Percentiles rank a stretch among this genome's conserved stretches.
Evolutionary conservation across 2,329 filamentous ascomycete species (phyloP).

Genomic region (Fusarium camptoceras): DNA sequence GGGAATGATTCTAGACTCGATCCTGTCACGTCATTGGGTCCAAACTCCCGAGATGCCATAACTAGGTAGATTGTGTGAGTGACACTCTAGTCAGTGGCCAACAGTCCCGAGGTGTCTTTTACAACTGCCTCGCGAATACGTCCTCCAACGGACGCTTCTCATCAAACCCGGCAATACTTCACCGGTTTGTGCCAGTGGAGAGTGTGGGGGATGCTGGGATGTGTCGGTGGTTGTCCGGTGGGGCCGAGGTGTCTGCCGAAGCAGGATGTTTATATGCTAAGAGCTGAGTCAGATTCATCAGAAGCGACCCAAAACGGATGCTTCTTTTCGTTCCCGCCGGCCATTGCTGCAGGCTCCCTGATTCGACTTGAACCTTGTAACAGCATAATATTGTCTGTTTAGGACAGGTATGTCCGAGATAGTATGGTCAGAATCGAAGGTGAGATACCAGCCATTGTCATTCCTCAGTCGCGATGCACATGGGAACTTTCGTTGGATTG

Average conservation of each 20-base stretch:
- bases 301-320: neutral
- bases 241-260: conserved; percentile 16
- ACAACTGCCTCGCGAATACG: neutral
- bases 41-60: neutral
- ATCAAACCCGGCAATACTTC: neutral
- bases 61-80: neutral
- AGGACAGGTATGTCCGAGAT: neutral
- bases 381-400: neutral
- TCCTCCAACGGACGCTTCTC: neutral
- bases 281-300: neutral
- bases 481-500: conserved; percentile 22
- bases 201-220: conserved; percentile 19
- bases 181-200: conserved; percentile 9
- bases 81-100: neutral
- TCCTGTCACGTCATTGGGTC: neutral
- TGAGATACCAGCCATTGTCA: neutral
- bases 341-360: neutral
- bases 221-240: conserved; percentile 24
- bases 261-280: neutral
- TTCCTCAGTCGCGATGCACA: conserved; percentile 31
- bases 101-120: neutral
- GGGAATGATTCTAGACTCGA: neutral
- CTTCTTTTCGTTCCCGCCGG: neutral
- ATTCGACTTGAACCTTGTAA: neutral
- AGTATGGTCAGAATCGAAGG: neutral